A percentile compares a stretch with the other conserved stretches of the same genome.
These are phyloP conservation scores for Ophiognomonia clavigignenti-juglandacearum DNA, from an alignment of 2,329 filamentous ascomycete genomes.

Conservation along the genomic window DNA sequence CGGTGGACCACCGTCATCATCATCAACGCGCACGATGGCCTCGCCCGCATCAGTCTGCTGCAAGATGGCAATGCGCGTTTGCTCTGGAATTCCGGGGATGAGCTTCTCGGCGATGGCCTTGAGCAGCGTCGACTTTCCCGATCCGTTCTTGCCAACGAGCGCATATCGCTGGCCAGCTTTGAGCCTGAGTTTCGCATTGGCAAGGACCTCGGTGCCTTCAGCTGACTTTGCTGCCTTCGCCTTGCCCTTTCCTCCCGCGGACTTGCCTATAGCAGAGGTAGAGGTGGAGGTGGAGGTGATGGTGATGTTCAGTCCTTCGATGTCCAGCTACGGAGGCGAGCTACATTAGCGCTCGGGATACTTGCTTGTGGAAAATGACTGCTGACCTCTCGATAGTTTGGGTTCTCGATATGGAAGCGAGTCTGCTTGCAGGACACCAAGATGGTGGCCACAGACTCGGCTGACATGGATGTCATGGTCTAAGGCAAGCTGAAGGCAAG, in stretches of 20 bases:
- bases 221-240: constrained; percentile 33
- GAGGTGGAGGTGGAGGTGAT: no score
- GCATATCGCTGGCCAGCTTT: constrained; percentile 74
- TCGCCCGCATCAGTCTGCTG: constrained; percentile 57
- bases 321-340: constrained; percentile 50
- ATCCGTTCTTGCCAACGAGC: constrained; percentile 74
- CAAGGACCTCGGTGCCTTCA: constrained; percentile 61
- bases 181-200: constrained; percentile 63
- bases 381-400: constrained; percentile 52
- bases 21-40: no score
- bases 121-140: constrained; percentile 73
- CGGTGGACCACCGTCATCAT: constrained; percentile 22
- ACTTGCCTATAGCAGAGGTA: constrained; percentile 14
- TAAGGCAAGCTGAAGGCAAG: not conserved
- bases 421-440: constrained; percentile 64
- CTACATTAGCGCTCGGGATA: no score
- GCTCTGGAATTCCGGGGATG: constrained; percentile 68
- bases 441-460: constrained; percentile 48
- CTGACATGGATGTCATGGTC: constrained; percentile 43
- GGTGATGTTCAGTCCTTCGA: constrained; percentile 68
- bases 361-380: not conserved
- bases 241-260: constrained; percentile 21
- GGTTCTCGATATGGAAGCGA: constrained; percentile 55
- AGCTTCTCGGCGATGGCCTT: constrained; percentile 73
- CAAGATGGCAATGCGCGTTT: constrained; percentile 60